These are phyloP conservation scores for Delonix regia DNA, from an alignment of 306 rosid species.

Conservation along the genomic window DNA sequence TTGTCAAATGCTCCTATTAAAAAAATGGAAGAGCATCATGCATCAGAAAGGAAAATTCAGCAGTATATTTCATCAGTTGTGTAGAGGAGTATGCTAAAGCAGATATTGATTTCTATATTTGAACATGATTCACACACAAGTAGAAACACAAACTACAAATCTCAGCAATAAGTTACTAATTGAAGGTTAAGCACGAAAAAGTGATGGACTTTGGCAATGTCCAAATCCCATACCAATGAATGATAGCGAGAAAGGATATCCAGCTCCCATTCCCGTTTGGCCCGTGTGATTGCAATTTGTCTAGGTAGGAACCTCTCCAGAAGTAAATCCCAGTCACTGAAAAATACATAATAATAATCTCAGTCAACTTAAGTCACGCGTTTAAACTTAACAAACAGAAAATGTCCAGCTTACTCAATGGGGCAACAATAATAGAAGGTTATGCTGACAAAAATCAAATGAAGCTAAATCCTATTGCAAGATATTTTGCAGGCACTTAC, in stretches of 20 bases:
- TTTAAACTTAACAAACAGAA: background rate
- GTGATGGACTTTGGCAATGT: constrained; percentile 11
- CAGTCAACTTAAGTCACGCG: constrained; percentile 3
- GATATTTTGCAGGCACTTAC: constrained; percentile 54
- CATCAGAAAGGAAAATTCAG: background rate
- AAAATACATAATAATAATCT: constrained; percentile 37
- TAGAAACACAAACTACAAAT: constrained; percentile 2
- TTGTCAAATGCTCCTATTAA: constrained; percentile 77
- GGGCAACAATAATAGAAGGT: background rate
- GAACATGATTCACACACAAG: background rate
- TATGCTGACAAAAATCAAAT: constrained; percentile 7
- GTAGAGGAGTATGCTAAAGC: constrained; percentile 3
- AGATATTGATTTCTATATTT: background rate
- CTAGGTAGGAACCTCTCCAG: constrained; percentile 85
- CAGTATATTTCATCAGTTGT: constrained; percentile 3
- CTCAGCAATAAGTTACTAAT: background rate
- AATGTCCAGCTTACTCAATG: constrained; percentile 37
- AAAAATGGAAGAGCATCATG: constrained; percentile 8
- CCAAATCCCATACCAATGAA: constrained; percentile 61
- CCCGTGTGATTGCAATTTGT: constrained; percentile 91
- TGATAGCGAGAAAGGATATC: constrained; percentile 88
- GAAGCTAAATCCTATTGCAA: constrained; percentile 17
- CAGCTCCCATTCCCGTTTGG: constrained; percentile 94
- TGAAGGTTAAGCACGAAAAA: constrained; percentile 15
- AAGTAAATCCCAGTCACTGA: constrained; percentile 90